Evolutionary conservation across 495 filamentous ascomycete genomes (phyloP).

Genomic region (Parathielavia appendiculata): DNA sequence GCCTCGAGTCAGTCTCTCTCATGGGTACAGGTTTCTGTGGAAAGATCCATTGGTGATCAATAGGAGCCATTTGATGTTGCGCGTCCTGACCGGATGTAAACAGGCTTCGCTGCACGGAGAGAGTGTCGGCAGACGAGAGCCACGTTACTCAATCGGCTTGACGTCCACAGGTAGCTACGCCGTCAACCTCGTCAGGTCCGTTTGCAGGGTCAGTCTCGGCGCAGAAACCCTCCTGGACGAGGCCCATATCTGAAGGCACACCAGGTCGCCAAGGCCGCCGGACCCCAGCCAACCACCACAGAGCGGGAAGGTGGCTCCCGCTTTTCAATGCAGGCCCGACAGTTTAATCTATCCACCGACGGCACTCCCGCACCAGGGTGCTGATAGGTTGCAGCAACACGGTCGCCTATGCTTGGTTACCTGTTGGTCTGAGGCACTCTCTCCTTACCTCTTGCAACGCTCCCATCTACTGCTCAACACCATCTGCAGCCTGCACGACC

Average conservation of each 20-base stretch:
- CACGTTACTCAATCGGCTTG: conserved; percentile 4
- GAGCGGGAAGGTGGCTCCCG: conserved; percentile 35
- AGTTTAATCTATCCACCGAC: conserved; percentile 15
- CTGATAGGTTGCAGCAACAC: conserved; percentile 16
- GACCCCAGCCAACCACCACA: conserved; percentile 16
- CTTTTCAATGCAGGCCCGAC: conserved; percentile 27
- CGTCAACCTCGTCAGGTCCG: conserved; percentile 3
- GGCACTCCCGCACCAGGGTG: conserved; percentile 7
- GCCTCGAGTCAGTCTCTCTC: conserved; percentile 10
- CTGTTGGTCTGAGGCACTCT: conserved; percentile 6
- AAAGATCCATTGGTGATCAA: conserved; percentile 5
- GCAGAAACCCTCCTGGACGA: conserved; percentile 19
- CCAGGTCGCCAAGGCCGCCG: conserved; percentile 21
- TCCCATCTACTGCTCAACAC: conserved; percentile 11
- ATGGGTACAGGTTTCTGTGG: conserved; percentile 6
- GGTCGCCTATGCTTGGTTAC: conserved; percentile 7
- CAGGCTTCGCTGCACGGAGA: background rate
- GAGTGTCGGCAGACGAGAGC: background rate
- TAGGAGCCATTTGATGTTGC: background rate
- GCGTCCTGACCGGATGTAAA: background rate
- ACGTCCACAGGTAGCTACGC: background rate
- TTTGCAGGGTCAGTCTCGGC: conserved; percentile 23
- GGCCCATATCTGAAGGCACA: conserved; percentile 18
- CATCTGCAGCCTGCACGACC: conserved; percentile 19
- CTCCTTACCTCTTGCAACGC: conserved; percentile 24